Conservation (phyloP, 192 early-diverging fungal genomes). For the Kickxella alabastrina region DNA sequence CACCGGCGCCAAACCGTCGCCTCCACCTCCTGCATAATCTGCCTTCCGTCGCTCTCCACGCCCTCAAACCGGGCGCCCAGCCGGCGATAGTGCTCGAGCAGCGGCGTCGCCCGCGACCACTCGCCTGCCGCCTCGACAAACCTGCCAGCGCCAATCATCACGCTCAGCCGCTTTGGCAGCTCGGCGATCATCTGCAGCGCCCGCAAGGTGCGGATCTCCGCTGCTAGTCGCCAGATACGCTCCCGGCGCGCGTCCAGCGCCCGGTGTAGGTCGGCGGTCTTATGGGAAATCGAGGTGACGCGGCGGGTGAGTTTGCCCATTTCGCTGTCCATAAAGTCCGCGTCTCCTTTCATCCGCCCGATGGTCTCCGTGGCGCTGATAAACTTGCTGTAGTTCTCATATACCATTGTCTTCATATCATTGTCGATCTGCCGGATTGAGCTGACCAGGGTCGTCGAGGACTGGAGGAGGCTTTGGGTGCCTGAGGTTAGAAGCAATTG, state of each 20-base stretch:
- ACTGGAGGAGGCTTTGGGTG: conserved; percentile 64
- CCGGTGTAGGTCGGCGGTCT: conserved; percentile 53
- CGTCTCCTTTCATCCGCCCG: conserved; percentile 77
- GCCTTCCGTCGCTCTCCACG: conserved; percentile 75
- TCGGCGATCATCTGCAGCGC: conserved; percentile 88
- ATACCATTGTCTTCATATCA: conserved; percentile 96
- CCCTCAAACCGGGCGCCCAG: conserved; percentile 73
- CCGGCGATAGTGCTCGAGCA: conserved; percentile 74
- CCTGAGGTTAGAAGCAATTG: conserved; percentile 66
- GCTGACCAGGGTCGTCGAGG: conserved; percentile 50
- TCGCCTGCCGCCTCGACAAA: conserved; percentile 74
- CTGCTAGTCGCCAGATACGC: conserved; percentile 68
- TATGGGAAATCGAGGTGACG: conserved; percentile 60
- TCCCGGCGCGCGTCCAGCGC: conserved; percentile 64
- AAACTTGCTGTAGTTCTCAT: conserved; percentile 98
- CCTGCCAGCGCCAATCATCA: conserved; percentile 54
- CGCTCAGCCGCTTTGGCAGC: conserved; percentile 68
- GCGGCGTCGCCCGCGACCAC: conserved; percentile 64
- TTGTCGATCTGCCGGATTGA: conserved; percentile 88
- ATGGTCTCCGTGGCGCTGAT: conserved; percentile 94
- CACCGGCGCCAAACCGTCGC: conserved; percentile 54
- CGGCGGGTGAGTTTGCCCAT: conserved; percentile 70
- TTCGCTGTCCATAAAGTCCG: conserved; percentile 81
- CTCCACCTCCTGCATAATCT: conserved; percentile 71
- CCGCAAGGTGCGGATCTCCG: conserved; percentile 67